phyloP scores from a whole-genome alignment of 768 basidiomycete genomes.

The Suillus discolor region DNA sequence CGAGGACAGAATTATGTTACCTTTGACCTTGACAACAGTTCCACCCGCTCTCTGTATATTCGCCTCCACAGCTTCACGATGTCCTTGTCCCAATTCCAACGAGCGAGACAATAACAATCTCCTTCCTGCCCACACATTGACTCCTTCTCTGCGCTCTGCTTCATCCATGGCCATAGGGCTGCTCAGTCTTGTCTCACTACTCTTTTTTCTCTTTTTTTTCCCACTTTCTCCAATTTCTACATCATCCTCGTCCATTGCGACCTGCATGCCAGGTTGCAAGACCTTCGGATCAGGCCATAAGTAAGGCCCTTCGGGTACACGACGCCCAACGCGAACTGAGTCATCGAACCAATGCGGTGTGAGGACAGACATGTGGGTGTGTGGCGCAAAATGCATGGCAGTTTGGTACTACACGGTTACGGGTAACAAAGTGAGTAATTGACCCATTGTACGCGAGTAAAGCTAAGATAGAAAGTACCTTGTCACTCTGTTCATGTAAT shows the following conservation, averaged over 20 bases:
- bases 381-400: constrained; percentile 58
- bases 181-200: constrained; percentile 21
- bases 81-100: constrained; percentile 52
- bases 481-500: constrained; percentile 48
- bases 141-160: constrained; percentile 18
- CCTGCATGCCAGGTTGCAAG: constrained; percentile 31
- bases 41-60: constrained; percentile 68
- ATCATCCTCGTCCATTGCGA: constrained; percentile 19
- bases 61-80: constrained; percentile 56
- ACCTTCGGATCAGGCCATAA: constrained; percentile 75
- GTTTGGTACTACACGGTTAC: constrained; percentile 37
- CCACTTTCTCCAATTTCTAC: constrained; percentile 18
- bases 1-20: constrained; percentile 28
- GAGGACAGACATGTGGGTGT: constrained; percentile 66
- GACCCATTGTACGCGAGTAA: neutral
- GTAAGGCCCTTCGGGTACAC: constrained; percentile 56
- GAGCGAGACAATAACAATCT: constrained; percentile 63
- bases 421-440: neutral
- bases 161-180: constrained; percentile 23
- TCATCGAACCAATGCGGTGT: constrained; percentile 95
- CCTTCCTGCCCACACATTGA: constrained; percentile 57
- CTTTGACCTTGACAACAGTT: constrained; percentile 49
- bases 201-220: constrained; percentile 26
- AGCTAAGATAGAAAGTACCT: constrained; percentile 37
- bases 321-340: constrained; percentile 57